These are phyloP conservation scores for Sugiyamaella marilandica DNA, from an alignment of 805 yeast genomes.

Conservation along the genomic window DNA sequence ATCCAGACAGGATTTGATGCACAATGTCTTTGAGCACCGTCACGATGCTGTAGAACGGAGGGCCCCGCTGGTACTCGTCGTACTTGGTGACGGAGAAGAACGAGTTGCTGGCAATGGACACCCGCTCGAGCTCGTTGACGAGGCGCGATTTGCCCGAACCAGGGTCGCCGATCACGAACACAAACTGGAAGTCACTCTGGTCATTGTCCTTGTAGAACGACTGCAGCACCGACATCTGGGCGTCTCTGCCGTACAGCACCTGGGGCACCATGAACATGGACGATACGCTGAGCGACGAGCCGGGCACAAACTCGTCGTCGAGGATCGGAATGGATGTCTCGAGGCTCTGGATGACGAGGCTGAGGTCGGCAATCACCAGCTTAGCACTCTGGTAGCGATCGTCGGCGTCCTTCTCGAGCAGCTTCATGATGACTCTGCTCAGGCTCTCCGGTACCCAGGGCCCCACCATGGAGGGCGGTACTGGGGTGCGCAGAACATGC, in stretches of 20 bases:
- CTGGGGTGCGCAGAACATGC: conserved; percentile 40
- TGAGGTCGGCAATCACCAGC: conserved; percentile 37
- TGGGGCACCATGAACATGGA: conserved; percentile 27
- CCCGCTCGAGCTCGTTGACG: conserved; percentile 37
- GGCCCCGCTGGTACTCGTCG: conserved; percentile 28
- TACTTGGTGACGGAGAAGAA: conserved; percentile 31
- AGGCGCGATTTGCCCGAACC: conserved; percentile 47
- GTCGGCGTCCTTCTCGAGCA: conserved; percentile 39
- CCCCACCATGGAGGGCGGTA: conserved; percentile 36
- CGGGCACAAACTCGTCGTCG: conserved; percentile 15
- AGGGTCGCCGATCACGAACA: conserved; percentile 38
- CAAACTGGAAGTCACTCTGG: conserved; percentile 24
- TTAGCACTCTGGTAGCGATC: conserved; percentile 38
- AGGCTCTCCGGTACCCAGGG: conserved; percentile 28
- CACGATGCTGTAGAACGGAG: conserved; percentile 37
- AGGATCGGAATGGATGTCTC: conserved; percentile 14
- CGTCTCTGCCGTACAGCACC: conserved; percentile 30
- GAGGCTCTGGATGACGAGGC: conserved; percentile 17
- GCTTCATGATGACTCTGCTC: conserved; percentile 39
- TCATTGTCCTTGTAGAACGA: conserved; percentile 20
- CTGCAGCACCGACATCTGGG: conserved; percentile 26
- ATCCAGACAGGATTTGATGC: conserved; percentile 39
- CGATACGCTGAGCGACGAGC: conserved; percentile 9
- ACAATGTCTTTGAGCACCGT: conserved; percentile 39
- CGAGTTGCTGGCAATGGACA: conserved; percentile 32